Conservation (phyloP, 2,329 filamentous ascomycete species). For the Ceratocystis cubensis region DNA sequence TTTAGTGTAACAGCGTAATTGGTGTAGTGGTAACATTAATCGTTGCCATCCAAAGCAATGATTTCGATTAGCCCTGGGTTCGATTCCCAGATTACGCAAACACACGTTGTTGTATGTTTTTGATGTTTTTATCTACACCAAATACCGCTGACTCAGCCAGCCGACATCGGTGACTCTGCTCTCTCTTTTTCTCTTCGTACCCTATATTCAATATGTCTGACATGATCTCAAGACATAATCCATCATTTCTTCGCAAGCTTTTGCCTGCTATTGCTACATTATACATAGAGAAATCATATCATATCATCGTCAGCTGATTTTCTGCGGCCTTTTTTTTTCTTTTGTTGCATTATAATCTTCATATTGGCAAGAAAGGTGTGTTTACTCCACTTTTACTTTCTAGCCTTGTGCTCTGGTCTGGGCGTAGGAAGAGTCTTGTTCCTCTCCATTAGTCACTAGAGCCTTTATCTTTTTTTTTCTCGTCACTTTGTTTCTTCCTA, state of each 20-base stretch:
- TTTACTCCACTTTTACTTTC: neutral
- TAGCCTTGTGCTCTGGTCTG: neutral
- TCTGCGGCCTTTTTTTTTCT: neutral
- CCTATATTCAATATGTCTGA: neutral
- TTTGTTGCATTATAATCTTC: neutral
- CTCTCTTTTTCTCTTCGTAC: neutral
- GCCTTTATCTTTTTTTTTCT: neutral
- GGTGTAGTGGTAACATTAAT: conserved; percentile 15
- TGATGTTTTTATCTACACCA: neutral
- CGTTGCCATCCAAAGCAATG: conserved; percentile 9
- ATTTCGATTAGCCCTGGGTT: conserved; percentile 15
- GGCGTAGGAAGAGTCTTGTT: too few species aligned
- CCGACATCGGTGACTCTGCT: neutral
- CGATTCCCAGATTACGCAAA: conserved; percentile 13
- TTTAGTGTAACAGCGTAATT: neutral
- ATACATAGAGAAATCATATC: too few species aligned
- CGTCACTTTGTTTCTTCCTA: neutral
- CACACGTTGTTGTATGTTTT: neutral
- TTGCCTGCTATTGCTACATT: too few species aligned
- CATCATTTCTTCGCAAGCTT: neutral
- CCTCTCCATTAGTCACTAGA: neutral
- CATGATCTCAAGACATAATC: neutral
- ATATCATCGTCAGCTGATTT: neutral
- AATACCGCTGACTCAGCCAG: neutral
- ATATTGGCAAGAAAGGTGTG: neutral